Evolutionary conservation across 257 asterid genomes (phyloP).

Genomic region (Nemophila menziesii): DNA sequence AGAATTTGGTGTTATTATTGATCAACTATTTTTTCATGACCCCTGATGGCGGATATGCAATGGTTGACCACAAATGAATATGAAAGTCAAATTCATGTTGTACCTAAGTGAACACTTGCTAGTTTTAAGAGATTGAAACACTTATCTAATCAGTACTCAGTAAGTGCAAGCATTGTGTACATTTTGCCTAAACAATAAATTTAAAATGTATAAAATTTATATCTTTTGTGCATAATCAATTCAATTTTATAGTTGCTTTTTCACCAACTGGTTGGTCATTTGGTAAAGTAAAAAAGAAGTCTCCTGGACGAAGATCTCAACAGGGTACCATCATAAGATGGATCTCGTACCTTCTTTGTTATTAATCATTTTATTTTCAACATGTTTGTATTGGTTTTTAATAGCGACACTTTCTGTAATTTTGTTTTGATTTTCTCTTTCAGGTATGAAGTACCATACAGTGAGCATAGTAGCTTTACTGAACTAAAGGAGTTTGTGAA

Average conservation of each 20-base stretch:
- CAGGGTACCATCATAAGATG: slow-evolving; percentile 94
- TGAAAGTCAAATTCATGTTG: slow-evolving; percentile 90
- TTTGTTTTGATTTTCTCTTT: not conserved
- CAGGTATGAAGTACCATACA: slow-evolving; percentile 97
- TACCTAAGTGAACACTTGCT: slow-evolving; percentile 88
- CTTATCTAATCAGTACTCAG: slow-evolving; percentile 63
- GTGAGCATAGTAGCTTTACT: slow-evolving; percentile 83
- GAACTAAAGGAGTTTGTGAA: slow-evolving; percentile 79
- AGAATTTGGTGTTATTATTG: no score
- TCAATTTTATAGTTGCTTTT: slow-evolving; percentile 60
- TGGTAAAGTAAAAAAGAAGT: slow-evolving; percentile 75
- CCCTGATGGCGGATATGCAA: slow-evolving; percentile 85
- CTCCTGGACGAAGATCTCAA: slow-evolving; percentile 80
- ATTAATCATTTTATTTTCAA: no score
- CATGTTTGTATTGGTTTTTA: no score
- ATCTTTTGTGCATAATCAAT: slow-evolving; percentile 38
- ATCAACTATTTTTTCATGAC: no score
- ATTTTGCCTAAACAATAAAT: not conserved
- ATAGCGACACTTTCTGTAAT: no score
- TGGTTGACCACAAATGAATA: slow-evolving; percentile 72
- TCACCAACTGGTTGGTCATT: slow-evolving; percentile 97
- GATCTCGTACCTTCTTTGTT: not conserved
- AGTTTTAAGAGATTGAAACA: slow-evolving; percentile 74
- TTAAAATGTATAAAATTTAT: not conserved
- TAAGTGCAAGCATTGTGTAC: slow-evolving; percentile 15